Conservation (phyloP, 108 stramenopile genomes). For the Nitzschia palea region DNA sequence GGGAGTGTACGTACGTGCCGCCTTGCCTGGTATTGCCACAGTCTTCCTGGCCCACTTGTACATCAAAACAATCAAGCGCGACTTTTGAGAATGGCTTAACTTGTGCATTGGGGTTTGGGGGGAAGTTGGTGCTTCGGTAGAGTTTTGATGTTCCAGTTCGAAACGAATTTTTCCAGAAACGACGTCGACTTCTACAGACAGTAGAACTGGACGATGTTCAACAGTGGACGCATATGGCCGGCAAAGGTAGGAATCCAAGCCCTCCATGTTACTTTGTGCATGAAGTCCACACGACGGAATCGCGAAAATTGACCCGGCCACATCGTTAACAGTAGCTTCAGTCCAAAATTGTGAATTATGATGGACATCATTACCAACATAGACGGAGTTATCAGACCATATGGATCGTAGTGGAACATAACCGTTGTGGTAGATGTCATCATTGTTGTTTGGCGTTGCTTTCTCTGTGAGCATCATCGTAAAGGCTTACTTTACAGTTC, state of each 20-base stretch:
- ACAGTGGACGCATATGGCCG: not conserved
- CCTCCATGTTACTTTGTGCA: no score
- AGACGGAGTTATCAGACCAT: no score
- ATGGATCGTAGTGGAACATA: no score
- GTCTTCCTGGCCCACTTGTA: conserved; percentile 7
- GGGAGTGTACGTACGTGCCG: conserved; percentile 5
- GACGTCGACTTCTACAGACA: conserved; percentile 1
- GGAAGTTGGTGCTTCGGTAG: not conserved
- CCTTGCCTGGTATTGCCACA: not conserved
- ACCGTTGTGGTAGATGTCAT: no score
- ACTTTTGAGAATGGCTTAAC: conserved; percentile 1
- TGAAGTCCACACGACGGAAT: no score
- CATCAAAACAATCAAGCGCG: conserved; percentile 10
- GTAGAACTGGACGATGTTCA: not conserved
- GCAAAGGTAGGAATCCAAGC: not conserved
- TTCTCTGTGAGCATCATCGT: no score
- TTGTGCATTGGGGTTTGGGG: not conserved
- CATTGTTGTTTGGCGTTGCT: no score
- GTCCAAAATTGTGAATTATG: no score
- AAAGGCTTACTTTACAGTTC: no score
- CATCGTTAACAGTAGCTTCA: no score
- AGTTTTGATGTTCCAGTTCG: not conserved
- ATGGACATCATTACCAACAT: no score
- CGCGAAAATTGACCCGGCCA: no score
- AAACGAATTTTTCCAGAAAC: conserved; percentile 4